A percentile compares a stretch with the other conserved stretches of the same genome.
Conservation (phyloP, 2,329 filamentous ascomycete species). For the Pseudocercospora cruenta region DNA sequence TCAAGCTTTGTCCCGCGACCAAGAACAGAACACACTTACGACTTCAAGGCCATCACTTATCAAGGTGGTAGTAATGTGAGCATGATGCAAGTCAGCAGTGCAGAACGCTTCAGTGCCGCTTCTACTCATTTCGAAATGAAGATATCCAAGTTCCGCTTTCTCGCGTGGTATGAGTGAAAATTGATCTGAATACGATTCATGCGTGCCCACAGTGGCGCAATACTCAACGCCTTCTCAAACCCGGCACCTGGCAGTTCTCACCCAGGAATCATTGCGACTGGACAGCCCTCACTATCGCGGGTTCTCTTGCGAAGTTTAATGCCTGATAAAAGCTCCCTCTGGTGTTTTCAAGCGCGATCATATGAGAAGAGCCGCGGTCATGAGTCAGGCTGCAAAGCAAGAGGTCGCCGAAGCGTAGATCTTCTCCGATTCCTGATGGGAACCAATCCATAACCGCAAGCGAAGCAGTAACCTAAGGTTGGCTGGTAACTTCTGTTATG, state of each 20-base stretch:
- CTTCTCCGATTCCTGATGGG: not conserved
- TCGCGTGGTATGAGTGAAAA: not conserved
- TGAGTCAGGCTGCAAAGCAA: not conserved
- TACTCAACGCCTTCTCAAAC: not conserved
- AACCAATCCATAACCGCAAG: not conserved
- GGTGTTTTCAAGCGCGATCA: not conserved
- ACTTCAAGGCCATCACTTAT: not conserved
- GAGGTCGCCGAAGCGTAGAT: not conserved
- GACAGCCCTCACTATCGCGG: not conserved
- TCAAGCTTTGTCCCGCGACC: not conserved
- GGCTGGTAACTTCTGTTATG: conserved; percentile 5
- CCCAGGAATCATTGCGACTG: not conserved
- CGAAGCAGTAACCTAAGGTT: not conserved
- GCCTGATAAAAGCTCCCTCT: not conserved
- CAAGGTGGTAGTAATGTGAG: no score
- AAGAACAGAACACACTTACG: not conserved
- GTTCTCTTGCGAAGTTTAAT: not conserved
- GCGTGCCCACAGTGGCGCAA: not conserved
- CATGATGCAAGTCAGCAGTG: not conserved
- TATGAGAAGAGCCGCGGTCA: not conserved
- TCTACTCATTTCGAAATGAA: no score
- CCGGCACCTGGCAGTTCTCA: not conserved
- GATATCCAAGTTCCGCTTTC: not conserved
- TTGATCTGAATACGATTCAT: not conserved
- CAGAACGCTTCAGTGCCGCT: not conserved